Percentiles rank a stretch among this genome's conserved stretches.
These are phyloP conservation scores for Daldinia bambusicola DNA, from an alignment of 495 filamentous ascomycete species.

Conservation along the genomic window DNA sequence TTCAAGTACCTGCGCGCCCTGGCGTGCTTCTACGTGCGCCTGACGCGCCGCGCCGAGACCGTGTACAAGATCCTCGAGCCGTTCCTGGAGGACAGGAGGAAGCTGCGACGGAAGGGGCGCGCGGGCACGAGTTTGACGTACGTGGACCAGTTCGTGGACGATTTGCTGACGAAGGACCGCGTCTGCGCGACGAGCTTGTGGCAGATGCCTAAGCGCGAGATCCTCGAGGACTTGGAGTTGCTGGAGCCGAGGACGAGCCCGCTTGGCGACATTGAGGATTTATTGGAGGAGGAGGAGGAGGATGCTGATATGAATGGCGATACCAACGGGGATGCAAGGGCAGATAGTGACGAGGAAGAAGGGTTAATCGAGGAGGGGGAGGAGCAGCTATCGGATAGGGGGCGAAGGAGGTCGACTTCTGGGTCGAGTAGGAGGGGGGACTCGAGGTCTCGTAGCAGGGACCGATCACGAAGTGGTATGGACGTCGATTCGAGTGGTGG, in stretches of 20 bases:
- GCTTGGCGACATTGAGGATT: constrained; percentile 84
- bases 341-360: constrained; percentile 42
- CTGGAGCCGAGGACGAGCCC: constrained; percentile 88
- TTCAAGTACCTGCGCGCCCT: constrained; percentile 92
- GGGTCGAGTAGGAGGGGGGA: constrained; percentile 38
- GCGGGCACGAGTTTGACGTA: constrained; percentile 77
- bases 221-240: constrained; percentile 89
- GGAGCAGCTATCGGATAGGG: constrained; percentile 17
- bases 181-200: constrained; percentile 92
- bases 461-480: constrained; percentile 47
- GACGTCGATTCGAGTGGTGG: constrained; percentile 48
- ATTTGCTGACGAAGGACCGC: constrained; percentile 86
- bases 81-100: constrained; percentile 82
- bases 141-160: constrained; percentile 95
- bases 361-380: constrained; percentile 36
- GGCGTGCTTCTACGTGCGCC: constrained; percentile 90
- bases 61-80: constrained; percentile 86
- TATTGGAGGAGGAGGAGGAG: constrained; percentile 67
- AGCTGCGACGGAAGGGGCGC: constrained; percentile 77
- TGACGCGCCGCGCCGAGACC: constrained; percentile 84
- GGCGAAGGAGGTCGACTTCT: constrained; percentile 40
- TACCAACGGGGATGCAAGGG: constrained; percentile 36
- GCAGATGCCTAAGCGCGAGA: constrained; percentile 84
- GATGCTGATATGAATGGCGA: constrained; percentile 47
- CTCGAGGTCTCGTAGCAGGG: constrained; percentile 32